phyloP scores from a whole-genome alignment of 306 rosid species.

The Dryas drummondii region DNA sequence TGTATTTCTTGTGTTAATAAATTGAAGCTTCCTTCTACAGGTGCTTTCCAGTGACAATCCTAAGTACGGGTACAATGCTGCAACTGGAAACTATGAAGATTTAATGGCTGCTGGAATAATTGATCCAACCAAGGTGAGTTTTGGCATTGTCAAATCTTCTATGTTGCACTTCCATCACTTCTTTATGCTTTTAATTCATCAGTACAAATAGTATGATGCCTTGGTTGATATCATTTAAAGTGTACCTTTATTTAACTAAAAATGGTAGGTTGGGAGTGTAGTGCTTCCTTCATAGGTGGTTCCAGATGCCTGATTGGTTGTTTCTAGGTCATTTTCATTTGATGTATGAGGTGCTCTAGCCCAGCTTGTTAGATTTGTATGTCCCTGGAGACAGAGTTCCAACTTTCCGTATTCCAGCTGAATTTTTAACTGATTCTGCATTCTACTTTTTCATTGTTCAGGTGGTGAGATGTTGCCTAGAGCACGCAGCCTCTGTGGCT shows the following conservation, averaged over 20 bases:
- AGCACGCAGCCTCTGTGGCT: conserved; percentile 96
- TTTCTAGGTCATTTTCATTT: neutral
- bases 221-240: no score
- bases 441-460: conserved; percentile 13
- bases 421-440: neutral
- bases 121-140: conserved; percentile 92
- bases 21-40: conserved; percentile 31
- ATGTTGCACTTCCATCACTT: no score
- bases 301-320: neutral
- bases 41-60: conserved; percentile 75
- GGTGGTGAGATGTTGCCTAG: conserved; percentile 99
- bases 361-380: neutral
- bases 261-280: neutral
- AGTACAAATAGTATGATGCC: no score
- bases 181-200: no score
- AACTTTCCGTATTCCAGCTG: neutral
- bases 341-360: neutral
- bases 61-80: conserved; percentile 88
- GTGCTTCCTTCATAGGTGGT: neutral
- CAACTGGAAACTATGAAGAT: conserved; percentile 96
- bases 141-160: neutral
- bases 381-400: neutral
- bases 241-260: neutral
- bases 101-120: conserved; percentile 96
- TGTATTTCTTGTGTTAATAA: neutral